phyloP scores from a whole-genome alignment of 805 yeast species.

The Candida piceae region DNA sequence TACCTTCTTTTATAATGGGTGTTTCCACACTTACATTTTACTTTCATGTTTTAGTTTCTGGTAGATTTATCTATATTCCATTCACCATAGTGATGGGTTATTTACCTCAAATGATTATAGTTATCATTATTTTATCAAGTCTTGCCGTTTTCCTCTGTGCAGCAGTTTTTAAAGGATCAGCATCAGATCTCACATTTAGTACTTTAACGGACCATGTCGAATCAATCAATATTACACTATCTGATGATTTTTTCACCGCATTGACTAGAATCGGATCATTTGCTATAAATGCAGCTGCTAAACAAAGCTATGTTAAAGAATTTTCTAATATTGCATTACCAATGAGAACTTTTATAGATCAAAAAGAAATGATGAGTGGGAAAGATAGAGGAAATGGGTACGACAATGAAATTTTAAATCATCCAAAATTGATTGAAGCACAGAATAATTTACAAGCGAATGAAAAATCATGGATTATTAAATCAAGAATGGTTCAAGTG shows the following conservation, averaged over 20 bases:
- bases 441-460: conserved; percentile 5
- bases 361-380: too few species aligned
- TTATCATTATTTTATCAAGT: conserved; percentile 48
- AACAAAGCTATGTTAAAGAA: conserved; percentile 60
- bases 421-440: conserved; percentile 25
- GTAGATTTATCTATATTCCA: conserved; percentile 47
- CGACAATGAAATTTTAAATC: conserved; percentile 18
- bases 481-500: conserved; percentile 9
- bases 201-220: conserved; percentile 30
- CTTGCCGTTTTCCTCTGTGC: conserved; percentile 52
- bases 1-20: conserved; percentile 61
- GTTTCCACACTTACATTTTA: conserved; percentile 45
- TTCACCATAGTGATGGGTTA: conserved; percentile 52
- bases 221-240: conserved; percentile 35
- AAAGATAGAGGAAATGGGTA: conserved; percentile 23
- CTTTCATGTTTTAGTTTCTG: conserved; percentile 34
- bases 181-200: conserved; percentile 27
- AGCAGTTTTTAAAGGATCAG: conserved; percentile 44
- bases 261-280: conserved; percentile 55
- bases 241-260: conserved; percentile 65
- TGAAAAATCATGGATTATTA: conserved; percentile 17
- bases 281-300: conserved; percentile 63
- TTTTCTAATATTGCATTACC: conserved; percentile 43
- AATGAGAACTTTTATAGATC: conserved; percentile 52
- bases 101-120: conserved; percentile 59